phyloP scores from a whole-genome alignment of 768 basidiomycete genomes.

The Daedaleopsis sinensis region DNA sequence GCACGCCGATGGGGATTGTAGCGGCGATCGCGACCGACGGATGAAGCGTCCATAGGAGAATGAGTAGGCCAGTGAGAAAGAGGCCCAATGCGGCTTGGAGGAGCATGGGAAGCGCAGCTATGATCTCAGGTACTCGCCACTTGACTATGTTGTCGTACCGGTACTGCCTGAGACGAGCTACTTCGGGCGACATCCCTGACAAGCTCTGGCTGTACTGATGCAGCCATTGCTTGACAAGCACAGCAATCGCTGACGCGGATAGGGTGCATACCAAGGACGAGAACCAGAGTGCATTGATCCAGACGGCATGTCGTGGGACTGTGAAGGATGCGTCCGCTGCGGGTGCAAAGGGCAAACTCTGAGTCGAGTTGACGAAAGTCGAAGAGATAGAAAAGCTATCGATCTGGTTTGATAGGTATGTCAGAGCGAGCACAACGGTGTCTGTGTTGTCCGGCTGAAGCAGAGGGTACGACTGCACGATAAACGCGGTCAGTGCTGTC shows the following conservation, averaged over 20 bases:
- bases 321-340: neutral
- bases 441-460: slow-evolving; percentile 10
- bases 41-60: slow-evolving; percentile 11
- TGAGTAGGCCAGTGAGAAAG: slow-evolving; percentile 11
- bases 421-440: slow-evolving; percentile 8
- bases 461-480: slow-evolving; percentile 12
- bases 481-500: slow-evolving; percentile 19
- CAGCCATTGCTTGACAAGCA: slow-evolving; percentile 32
- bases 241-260: slow-evolving; percentile 25
- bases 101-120: slow-evolving; percentile 25
- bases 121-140: slow-evolving; percentile 26
- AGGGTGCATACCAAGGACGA: slow-evolving; percentile 25
- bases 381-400: neutral
- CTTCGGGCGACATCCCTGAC: slow-evolving; percentile 20
- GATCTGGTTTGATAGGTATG: slow-evolving; percentile 12
- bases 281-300: slow-evolving; percentile 30
- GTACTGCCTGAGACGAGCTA: slow-evolving; percentile 23
- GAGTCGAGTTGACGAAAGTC: neutral
- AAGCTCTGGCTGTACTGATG: slow-evolving; percentile 16
- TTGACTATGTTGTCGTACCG: slow-evolving; percentile 25
- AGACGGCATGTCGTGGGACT: slow-evolving; percentile 7
- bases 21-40: slow-evolving; percentile 1
- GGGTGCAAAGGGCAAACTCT: neutral
- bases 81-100: slow-evolving; percentile 23
- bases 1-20: neutral